phyloP scores from a whole-genome alignment of 345 rosid species.

The Mercurialis annua region DNA sequence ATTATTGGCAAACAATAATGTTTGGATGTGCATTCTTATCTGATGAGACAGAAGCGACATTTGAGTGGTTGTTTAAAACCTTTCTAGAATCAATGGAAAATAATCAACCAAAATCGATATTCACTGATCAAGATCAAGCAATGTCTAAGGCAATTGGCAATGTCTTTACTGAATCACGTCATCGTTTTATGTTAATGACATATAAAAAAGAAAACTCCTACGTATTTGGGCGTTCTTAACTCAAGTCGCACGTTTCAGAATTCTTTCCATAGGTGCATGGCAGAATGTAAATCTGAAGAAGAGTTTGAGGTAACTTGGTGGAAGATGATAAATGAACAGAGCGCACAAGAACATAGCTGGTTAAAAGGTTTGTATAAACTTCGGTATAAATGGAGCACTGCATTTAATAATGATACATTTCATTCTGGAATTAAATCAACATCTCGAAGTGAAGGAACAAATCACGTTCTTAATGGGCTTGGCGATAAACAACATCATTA shows the following conservation, averaged over 20 bases:
- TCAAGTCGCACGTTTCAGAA: not conserved
- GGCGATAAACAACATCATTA: too few relatives aligned
- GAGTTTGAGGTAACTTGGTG: not conserved
- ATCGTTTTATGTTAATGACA: not conserved
- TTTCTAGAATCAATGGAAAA: constrained; percentile 7
- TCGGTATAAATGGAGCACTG: not conserved
- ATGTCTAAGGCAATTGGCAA: not conserved
- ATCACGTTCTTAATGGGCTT: not conserved
- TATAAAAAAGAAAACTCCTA: not conserved
- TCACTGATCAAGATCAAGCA: not conserved
- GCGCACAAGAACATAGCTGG: too few relatives aligned
- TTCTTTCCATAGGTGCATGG: not conserved
- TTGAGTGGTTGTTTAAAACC: not conserved
- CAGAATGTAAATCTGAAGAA: not conserved
- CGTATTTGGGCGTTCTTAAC: not conserved
- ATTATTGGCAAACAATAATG: not conserved
- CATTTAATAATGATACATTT: not conserved
- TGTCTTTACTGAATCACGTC: not conserved
- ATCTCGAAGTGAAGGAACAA: not conserved
- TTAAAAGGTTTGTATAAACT: too few relatives aligned
- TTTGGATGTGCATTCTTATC: not conserved
- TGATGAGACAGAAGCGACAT: not conserved
- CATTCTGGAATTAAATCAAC: not conserved
- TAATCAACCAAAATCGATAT: not conserved
- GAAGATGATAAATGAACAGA: too few relatives aligned